Evolutionary conservation across 345 rosid genomes (phyloP), one percentile per base, ranked within the genome.

Genomic region (Noccaea caerulescens): DNA sequence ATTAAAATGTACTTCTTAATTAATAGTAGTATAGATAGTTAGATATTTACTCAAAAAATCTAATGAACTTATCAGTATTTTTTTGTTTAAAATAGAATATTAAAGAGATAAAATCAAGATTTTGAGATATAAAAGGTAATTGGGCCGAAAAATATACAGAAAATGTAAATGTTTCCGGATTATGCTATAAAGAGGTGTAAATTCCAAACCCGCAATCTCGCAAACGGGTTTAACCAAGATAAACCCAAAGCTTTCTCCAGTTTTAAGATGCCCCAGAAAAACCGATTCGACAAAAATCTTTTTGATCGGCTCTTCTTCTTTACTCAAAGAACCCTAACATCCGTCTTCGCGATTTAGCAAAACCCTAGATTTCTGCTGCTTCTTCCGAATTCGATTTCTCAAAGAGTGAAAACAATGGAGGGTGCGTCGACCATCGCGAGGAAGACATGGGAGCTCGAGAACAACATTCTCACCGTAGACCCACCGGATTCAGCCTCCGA

Each of bases 381-480:
- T 7, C 12, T 54, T 6, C 8, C 20, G n/a, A 32, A 11, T 0
- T 70, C 2, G 58, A 59, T 70, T 50, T 27, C 53, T 58, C 62
- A 5, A 18, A 51, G 32, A 50, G 30, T 9, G 53, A 50, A 20
- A 55, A 7, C 30, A 23, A 76, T 77, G 80, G 77, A 77, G 5
- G 52, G 51, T 73, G 66, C 89, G 0, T 84, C 89, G 18, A 71
- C 63, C 16, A 88, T 92, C 63, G 99, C 99, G 25, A 94, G 86
- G 83, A 92, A 87, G 76, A 95, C 98, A 38, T 95, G 99, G 99
- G 98, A 95, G 68, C 86, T 92, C 2, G 99, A 95, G 82, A 95
- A 95, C 90, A 87, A 84, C 78, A 87, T 95, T 71, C 81, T 84
- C 6, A 42, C 89, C 3, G 76, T 84, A 25, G 94, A 90, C 12